Evolutionary conservation across 116 monocot species (phyloP), one percentile per base, ranked within the genome.

Genomic region (Cymodocea nodosa): DNA sequence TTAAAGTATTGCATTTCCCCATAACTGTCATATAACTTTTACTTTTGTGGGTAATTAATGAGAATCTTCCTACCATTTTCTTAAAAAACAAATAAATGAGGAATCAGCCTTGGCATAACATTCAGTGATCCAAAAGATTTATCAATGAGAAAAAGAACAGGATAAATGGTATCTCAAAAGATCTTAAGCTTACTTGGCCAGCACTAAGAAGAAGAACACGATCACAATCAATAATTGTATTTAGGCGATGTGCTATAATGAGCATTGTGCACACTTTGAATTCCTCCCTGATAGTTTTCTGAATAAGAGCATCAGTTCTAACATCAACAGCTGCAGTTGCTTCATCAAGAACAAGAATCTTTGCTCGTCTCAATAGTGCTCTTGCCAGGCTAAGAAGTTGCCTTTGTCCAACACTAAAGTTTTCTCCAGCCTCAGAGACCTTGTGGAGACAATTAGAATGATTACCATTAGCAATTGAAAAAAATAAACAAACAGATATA

Each of bases 321-420:
- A 97, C 95, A 85, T 97, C 95, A 40, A 97, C 95, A 56, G 95
- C 95, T 70, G 95, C 95, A 61, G 95, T 97, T 75, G 95, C 95
- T 77, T 97, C 95, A 81, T 97, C 95, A 56, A 97, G 83, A 75
- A 97, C 95, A 65, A 97, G 85, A 85, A 97, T 91, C 58, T 97
- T 97, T 55, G 91, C 78, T 71, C 91, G 83, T 52, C 95, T 73
- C 37, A 97, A 59, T 58, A 97, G 73, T 18, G 95, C 95, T 56
- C 95, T 91, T 12, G 95, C 83, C 67, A 97, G 85, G 80, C 95
- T 97, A 50, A 97, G 69, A 51, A 97, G 79, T 66, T 97, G 95
- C 37, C 95, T 77, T 72, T 97, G 95, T 35, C 95, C 95, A 54
- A 97, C 95, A 71, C 95, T 97, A 60, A 97, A 97, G 75, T 97